Evolutionary conservation across 768 basidiomycete genomes (phyloP).

Genomic region (Imleria badia): DNA sequence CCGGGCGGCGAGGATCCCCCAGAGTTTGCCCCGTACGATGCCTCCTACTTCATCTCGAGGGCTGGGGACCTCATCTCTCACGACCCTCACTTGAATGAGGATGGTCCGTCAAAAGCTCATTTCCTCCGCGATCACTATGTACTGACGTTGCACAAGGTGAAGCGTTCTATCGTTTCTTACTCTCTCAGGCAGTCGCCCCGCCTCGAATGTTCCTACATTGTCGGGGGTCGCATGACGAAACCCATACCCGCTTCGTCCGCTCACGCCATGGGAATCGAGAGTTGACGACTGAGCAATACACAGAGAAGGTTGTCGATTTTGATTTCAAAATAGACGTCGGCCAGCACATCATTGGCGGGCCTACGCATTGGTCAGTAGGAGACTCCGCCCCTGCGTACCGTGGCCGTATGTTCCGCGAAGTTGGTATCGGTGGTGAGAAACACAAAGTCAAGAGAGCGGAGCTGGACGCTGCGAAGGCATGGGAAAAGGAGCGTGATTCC

Average conservation of each 20-base stretch:
- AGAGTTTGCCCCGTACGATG: constrained; percentile 59
- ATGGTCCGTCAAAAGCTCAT: constrained; percentile 40
- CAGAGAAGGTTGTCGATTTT: constrained; percentile 63
- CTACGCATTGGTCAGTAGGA: constrained; percentile 57
- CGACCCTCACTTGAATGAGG: constrained; percentile 65
- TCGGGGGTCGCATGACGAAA: constrained; percentile 58
- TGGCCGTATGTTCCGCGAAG: constrained; percentile 59
- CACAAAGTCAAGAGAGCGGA: constrained; percentile 45
- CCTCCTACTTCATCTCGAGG: constrained; percentile 52
- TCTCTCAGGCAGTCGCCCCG: constrained; percentile 48
- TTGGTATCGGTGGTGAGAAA: constrained; percentile 39
- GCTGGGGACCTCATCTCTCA: constrained; percentile 63
- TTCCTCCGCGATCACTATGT: not conserved
- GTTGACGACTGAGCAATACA: constrained; percentile 49
- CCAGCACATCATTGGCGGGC: constrained; percentile 39
- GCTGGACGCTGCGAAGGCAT: constrained; percentile 42
- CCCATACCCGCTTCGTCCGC: constrained; percentile 45
- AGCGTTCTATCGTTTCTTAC: constrained; percentile 71
- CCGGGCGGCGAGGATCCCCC: constrained; percentile 54
- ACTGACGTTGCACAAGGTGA: constrained; percentile 45
- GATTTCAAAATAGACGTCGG: constrained; percentile 62
- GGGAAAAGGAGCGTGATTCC: constrained; percentile 44
- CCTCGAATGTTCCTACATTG: constrained; percentile 50
- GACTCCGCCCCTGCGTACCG: constrained; percentile 66
- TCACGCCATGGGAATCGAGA: constrained; percentile 35